Evolutionary conservation across 192 early-diverging fungal species (phyloP).

Genomic region (Linnemannia schmuckeri): DNA sequence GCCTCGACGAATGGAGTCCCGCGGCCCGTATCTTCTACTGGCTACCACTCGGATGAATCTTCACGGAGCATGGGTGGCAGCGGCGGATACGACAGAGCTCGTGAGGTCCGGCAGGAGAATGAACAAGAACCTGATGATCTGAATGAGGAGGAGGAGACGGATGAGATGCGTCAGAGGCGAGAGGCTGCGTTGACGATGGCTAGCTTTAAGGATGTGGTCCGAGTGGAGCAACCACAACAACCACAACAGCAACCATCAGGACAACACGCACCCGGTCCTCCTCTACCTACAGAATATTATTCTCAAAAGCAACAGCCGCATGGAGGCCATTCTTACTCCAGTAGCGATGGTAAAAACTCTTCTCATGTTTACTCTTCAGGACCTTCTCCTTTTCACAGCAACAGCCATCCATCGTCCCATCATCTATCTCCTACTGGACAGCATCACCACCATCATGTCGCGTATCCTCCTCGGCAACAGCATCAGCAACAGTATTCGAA

Average conservation of each 20-base stretch:
- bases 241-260: slow-evolving; percentile 3
- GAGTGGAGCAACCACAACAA: slow-evolving; percentile 20
- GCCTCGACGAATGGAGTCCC: neutral
- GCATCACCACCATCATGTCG: neutral
- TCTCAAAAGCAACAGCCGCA: neutral
- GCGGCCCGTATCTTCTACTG: neutral
- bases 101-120: neutral
- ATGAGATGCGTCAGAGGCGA: slow-evolving; percentile 35
- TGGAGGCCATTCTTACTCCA: neutral
- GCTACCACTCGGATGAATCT: neutral
- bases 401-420: neutral
- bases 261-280: neutral
- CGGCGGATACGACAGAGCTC: neutral
- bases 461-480: neutral
- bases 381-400: no score
- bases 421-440: neutral
- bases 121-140: neutral
- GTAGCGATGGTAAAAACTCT: neutral
- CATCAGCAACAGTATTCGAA: neutral
- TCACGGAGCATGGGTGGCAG: neutral
- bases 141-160: slow-evolving; percentile 30
- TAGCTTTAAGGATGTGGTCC: slow-evolving; percentile 27
- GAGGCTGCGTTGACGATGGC: slow-evolving; percentile 47
- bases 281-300: neutral
- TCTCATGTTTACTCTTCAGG: neutral